Evolutionary conservation across 768 basidiomycete species (phyloP), one percentile per base, ranked within the genome.

Genomic region (Tricholoma saponaceum): DNA sequence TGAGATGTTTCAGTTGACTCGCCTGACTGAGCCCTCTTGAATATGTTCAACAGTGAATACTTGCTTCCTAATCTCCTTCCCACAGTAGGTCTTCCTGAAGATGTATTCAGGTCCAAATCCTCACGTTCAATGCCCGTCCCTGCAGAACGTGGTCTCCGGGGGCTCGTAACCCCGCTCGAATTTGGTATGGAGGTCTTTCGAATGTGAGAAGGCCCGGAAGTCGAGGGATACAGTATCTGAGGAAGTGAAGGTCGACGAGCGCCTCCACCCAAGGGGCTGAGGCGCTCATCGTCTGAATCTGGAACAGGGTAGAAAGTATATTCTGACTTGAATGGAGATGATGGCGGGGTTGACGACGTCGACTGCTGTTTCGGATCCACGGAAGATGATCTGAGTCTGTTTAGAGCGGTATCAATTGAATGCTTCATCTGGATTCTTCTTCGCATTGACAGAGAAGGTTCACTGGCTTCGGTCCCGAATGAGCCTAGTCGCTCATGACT

Each of bases 341-440:
- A 61, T 55, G 79, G 78, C 59, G 76, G 80, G n/a, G 75, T 78
- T 23, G 57, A 56, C 32, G 55, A 55, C 14, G 61, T 55, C 30
- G 51, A 67, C 61, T 54, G 70, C 74, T 28, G 74, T 63, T 39
- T 66, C n/a, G 65, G 58, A 28, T 62, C 62, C 30, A 61, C 56
- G 3, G 65, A 55, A 50, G 66, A 64, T 4, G 76, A 69, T 61
- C 75, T 80, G 59, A 80, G 69, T 68, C 81, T 77, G 55, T 83
- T 79, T 61, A 89, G 74, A 4, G 85, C 83, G 43, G 85, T 87
- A 67, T 93, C 91, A 58, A 91, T 83, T 0, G 90, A 92, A 39
- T 85, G 83, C 69, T 93, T 92, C 59, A 92, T 80, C 55, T 86
- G 84, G 37, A 92, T 60, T 32, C 84, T 81, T 63, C 74, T 78